Evolutionary conservation across 2,329 filamentous ascomycete species (phyloP).

Genomic region (Fusarium phyllophilum): DNA sequence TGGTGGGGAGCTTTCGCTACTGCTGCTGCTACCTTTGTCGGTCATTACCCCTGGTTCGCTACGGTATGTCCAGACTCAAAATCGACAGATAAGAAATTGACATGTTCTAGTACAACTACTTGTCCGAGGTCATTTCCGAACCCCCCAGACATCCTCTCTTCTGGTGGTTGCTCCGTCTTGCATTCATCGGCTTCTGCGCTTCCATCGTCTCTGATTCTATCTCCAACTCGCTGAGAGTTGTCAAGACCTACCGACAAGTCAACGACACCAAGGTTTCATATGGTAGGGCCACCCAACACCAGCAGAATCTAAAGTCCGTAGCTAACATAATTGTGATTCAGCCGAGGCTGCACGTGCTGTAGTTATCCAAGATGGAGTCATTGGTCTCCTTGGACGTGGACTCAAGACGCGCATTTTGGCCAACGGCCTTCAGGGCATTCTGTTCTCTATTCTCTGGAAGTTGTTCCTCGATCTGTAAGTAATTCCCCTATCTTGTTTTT

Average conservation of each 20-base stretch:
- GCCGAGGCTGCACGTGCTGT: constrained; percentile 56
- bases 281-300: constrained; percentile 40
- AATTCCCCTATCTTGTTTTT: accelerated
- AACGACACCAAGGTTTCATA: constrained; percentile 60
- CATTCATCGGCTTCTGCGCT: constrained; percentile 53
- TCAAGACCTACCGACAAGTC: constrained; percentile 62
- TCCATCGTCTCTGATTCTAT: constrained; percentile 58
- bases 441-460: constrained; percentile 62
- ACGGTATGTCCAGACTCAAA: constrained; percentile 46
- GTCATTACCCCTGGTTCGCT: constrained; percentile 62
- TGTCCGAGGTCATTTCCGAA: constrained; percentile 52
- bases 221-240: constrained; percentile 59
- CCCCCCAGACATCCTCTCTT: constrained; percentile 53
- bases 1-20: constrained; percentile 63
- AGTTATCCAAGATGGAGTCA: constrained; percentile 53
- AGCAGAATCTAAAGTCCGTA: not conserved
- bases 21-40: constrained; percentile 59
- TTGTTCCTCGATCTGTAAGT: constrained; percentile 60
- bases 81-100: not conserved
- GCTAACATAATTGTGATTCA: constrained; percentile 19
- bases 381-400: constrained; percentile 57
- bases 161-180: constrained; percentile 56
- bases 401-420: constrained; percentile 59
- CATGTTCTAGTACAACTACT: constrained; percentile 53
- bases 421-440: constrained; percentile 58